phyloP scores from a whole-genome alignment of 2,329 filamentous ascomycete genomes.

The Claviceps pazoutovae region DNA sequence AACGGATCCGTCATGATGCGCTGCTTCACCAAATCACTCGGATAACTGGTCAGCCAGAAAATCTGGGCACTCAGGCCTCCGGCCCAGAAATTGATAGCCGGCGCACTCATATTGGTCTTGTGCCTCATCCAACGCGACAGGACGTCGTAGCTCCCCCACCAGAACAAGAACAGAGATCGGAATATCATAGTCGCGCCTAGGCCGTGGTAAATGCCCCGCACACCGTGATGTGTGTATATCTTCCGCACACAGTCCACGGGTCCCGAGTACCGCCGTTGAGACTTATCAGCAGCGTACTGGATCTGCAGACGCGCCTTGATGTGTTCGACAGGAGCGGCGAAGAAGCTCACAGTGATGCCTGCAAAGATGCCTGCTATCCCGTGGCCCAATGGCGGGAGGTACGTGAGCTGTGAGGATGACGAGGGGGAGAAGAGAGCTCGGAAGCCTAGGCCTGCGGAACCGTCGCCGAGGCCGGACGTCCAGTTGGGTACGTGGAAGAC shows the following conservation, averaged over 20 bases:
- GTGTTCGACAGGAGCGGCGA: slow-evolving; percentile 89
- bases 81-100: slow-evolving; percentile 92
- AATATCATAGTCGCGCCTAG: slow-evolving; percentile 76
- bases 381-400: slow-evolving; percentile 66
- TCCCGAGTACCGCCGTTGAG: slow-evolving; percentile 66
- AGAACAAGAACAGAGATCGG: slow-evolving; percentile 89
- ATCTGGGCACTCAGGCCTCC: slow-evolving; percentile 85
- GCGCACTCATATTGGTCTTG: slow-evolving; percentile 56
- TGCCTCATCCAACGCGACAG: slow-evolving; percentile 55
- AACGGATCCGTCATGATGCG: slow-evolving; percentile 92
- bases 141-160: slow-evolving; percentile 93
- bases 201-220: slow-evolving; percentile 74
- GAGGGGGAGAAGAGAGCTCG: not conserved
- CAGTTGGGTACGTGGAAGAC: slow-evolving; percentile 46
- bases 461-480: slow-evolving; percentile 14
- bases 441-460: slow-evolving; percentile 8
- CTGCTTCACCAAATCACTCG: slow-evolving; percentile 89
- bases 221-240: slow-evolving; percentile 56
- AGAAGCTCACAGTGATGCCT: slow-evolving; percentile 79
- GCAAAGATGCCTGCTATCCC: slow-evolving; percentile 78
- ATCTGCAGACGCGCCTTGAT: slow-evolving; percentile 88
- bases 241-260: slow-evolving; percentile 73
- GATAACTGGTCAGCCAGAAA: slow-evolving; percentile 89
- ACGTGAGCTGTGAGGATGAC: slow-evolving; percentile 12
- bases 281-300: slow-evolving; percentile 74